Conservation (phyloP, 2,329 filamentous ascomycete genomes). For the Calycina herbarum region DNA sequence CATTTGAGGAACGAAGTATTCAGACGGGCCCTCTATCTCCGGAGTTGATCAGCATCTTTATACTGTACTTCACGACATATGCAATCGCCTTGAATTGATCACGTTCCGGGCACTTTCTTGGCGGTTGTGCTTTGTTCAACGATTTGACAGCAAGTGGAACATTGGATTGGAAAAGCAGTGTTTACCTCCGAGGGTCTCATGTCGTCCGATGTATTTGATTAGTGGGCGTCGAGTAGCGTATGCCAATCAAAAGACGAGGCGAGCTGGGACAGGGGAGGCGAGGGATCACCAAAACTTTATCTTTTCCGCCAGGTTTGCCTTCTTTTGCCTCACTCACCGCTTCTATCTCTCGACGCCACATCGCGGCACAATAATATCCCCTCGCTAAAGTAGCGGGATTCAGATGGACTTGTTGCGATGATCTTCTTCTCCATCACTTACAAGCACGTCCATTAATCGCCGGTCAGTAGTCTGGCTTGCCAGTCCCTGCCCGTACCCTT, state of each 20-base stretch:
- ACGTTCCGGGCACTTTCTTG: not conserved
- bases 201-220: constrained; percentile 4
- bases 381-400: not conserved
- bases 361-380: not conserved
- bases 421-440: not conserved
- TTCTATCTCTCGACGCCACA: not conserved
- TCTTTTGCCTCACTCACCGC: constrained; percentile 14
- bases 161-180: not conserved
- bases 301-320: not conserved
- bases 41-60: constrained; percentile 1
- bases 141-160: not conserved
- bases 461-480: not conserved
- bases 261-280: not conserved
- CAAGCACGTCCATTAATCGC: not conserved
- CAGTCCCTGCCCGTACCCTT: not conserved
- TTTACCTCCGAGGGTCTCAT: not conserved
- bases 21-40: not conserved
- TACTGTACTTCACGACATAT: constrained; percentile 7
- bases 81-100: not conserved
- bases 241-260: constrained; percentile 13
- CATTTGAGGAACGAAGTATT: not conserved
- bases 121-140: not conserved
- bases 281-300: constrained; percentile 1
- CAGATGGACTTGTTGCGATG: not conserved
- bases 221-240: not conserved